Evolutionary conservation across 768 basidiomycete genomes (phyloP).

Genomic region (Omphalotus guepiniiformis): DNA sequence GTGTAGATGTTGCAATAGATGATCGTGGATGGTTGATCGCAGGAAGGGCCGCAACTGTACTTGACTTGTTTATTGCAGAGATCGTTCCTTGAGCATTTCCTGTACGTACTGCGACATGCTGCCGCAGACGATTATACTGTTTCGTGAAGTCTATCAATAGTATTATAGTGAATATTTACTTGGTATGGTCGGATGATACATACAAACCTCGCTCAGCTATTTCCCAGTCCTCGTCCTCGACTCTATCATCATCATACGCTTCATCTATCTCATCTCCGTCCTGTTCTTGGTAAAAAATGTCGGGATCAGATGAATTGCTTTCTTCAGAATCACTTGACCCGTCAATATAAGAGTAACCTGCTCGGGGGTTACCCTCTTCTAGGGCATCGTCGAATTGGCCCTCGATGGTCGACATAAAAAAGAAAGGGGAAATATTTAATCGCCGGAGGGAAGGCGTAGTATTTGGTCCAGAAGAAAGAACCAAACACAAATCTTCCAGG

Average conservation of each 20-base stretch:
- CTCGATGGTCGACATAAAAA: slow-evolving; percentile 27
- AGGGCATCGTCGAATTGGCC: slow-evolving; percentile 65
- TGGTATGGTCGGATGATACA: slow-evolving; percentile 1
- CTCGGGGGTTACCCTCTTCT: slow-evolving; percentile 25
- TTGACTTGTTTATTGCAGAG: slow-evolving; percentile 45
- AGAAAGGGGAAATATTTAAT: not conserved
- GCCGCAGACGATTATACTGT: slow-evolving; percentile 91
- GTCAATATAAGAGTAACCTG: slow-evolving; percentile 42
- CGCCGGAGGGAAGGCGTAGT: no score
- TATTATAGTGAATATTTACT: slow-evolving; percentile 3
- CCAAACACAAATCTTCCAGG: no score
- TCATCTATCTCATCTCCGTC: slow-evolving; percentile 38
- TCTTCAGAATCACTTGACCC: slow-evolving; percentile 18
- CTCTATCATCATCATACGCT: slow-evolving; percentile 47
- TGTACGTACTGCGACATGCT: slow-evolving; percentile 82
- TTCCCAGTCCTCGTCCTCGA: slow-evolving; percentile 89
- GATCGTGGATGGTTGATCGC: slow-evolving; percentile 66
- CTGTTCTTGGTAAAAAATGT: slow-evolving; percentile 35
- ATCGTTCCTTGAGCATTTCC: slow-evolving; percentile 60
- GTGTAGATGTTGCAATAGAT: slow-evolving; percentile 20
- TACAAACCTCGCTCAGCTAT: slow-evolving; percentile 71
- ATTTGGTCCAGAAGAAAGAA: no score
- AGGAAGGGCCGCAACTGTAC: slow-evolving; percentile 59
- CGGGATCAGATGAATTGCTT: slow-evolving; percentile 29
- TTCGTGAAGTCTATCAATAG: slow-evolving; percentile 86